A percentile compares a stretch with the other conserved stretches of the same genome.
Evolutionary conservation across 2,329 filamentous ascomycete species (phyloP).

Genomic region (Bipolaris cookei): DNA sequence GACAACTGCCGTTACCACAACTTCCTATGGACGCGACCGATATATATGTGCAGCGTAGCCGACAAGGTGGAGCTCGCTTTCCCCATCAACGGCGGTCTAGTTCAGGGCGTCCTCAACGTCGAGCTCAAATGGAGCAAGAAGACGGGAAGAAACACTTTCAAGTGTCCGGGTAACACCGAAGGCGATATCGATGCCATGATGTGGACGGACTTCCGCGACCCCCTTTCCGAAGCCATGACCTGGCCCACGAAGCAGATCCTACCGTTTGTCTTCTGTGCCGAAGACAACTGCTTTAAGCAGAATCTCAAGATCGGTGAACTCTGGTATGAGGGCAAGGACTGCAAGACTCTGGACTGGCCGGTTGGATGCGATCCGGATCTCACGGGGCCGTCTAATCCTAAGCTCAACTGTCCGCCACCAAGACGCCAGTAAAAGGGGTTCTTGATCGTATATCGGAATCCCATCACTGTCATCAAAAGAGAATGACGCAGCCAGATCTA

Average conservation of each 20-base stretch:
- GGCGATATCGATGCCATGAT: constrained; percentile 2
- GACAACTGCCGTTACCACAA: neutral
- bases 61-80: constrained; percentile 1
- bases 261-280: neutral
- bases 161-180: neutral
- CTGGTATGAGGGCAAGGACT: neutral
- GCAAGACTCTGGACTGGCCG: neutral
- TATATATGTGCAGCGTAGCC: constrained; percentile 3
- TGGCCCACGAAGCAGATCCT: constrained; percentile 4
- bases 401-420: neutral
- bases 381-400: neutral
- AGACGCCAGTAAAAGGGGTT: neutral
- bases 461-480: neutral
- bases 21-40: neutral
- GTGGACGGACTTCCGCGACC: neutral
- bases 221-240: neutral
- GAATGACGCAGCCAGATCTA: neutral
- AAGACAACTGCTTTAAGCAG: neutral
- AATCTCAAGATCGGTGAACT: neutral
- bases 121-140: constrained; percentile 5
- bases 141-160: neutral
- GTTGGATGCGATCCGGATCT: neutral
- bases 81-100: constrained; percentile 7
- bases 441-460: neutral
- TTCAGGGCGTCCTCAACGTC: constrained; percentile 3